Conservation (phyloP, 495 filamentous ascomycete genomes). For the Annulohypoxylon nitens region DNA sequence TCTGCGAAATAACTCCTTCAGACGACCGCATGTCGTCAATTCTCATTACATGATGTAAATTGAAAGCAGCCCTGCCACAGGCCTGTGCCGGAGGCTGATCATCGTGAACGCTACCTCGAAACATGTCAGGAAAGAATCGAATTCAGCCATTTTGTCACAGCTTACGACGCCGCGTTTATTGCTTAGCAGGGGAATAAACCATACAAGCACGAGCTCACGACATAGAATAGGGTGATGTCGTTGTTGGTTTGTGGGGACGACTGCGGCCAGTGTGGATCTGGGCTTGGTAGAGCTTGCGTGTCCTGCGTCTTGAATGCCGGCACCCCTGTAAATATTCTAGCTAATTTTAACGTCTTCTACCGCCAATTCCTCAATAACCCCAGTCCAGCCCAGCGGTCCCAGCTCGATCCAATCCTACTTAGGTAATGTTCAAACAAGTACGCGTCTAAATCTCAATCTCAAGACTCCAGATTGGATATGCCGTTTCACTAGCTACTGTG, state of each 20-base stretch:
- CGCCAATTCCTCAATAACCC: neutral
- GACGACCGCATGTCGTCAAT: constrained; percentile 4
- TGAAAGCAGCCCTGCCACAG: neutral
- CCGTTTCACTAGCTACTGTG: constrained; percentile 2
- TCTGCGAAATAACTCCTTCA: neutral
- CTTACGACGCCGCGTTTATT: constrained; percentile 23
- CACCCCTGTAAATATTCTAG: constrained; percentile 13
- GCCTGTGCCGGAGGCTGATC: constrained; percentile 4
- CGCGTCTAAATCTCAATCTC: constrained; percentile 1
- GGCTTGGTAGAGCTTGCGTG: constrained; percentile 17
- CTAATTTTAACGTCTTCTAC: constrained; percentile 21
- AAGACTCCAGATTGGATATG: constrained; percentile 4
- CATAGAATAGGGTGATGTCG: constrained; percentile 9
- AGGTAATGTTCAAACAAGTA: constrained; percentile 1
- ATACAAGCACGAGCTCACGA: constrained; percentile 13
- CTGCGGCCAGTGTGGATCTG: constrained; percentile 14
- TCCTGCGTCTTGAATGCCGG: constrained; percentile 11
- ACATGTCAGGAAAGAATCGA: constrained; percentile 1
- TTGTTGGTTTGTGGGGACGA: constrained; percentile 9
- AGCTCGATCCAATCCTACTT: neutral
- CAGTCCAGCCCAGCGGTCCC: neutral
- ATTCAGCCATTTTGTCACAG: constrained; percentile 17
- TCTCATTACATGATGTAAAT: constrained; percentile 23
- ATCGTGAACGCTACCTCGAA: neutral
- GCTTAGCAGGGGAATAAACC: constrained; percentile 10